Evolutionary conservation across 2,329 filamentous ascomycete genomes (phyloP), one percentile per base, ranked within the genome.

Genomic region (Colletotrichum tropicicola): DNA sequence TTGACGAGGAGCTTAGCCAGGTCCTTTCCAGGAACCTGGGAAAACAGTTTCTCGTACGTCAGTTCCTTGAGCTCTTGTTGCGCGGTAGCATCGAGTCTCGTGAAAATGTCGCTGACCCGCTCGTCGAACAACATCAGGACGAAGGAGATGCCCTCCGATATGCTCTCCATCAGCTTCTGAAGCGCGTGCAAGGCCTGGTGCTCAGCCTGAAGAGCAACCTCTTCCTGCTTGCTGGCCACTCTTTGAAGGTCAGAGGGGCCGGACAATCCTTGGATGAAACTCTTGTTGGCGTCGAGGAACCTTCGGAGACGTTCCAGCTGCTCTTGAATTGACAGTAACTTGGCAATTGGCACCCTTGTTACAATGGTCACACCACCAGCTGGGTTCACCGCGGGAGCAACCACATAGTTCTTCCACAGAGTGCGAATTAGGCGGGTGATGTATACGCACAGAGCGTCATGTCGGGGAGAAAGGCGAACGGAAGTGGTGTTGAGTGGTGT

Each of bases 131-230:
- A 85, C 74, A 98, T 96, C 21, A 95, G 85, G 4, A 98, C 93
- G 71, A 99, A 99, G 0, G 95, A 97, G 54, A 99, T 97, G 4
- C 96, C 96, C 76, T 99, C 96, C 7, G 96, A 94, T 39, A 98
- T 96, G 75, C 93, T 93, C 58, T 91, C 90, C 77, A 98, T 93
- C 23, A 99, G 84, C 68, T 91, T 90, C 67, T 97, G 88, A 51
- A 99, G 82, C 2, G 93, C 93, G 73, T 96, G 91, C 68, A 99
- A 85, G 10, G 94, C 94, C 71, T 97, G 92, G 75, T 99, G 95
- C 77, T 99, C 96, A 13, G 93, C 95, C 76, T 98, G 95, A 21
- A 97, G 83, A 1, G 94, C 93, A 49, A 97, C 88, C 76, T 98
- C 95, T 71, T 98, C 96, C 74, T 97, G 92, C 68, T 95, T 91